Conservation (phyloP, 2,329 filamentous ascomycete species). For the Phialophora chinensis region DNA sequence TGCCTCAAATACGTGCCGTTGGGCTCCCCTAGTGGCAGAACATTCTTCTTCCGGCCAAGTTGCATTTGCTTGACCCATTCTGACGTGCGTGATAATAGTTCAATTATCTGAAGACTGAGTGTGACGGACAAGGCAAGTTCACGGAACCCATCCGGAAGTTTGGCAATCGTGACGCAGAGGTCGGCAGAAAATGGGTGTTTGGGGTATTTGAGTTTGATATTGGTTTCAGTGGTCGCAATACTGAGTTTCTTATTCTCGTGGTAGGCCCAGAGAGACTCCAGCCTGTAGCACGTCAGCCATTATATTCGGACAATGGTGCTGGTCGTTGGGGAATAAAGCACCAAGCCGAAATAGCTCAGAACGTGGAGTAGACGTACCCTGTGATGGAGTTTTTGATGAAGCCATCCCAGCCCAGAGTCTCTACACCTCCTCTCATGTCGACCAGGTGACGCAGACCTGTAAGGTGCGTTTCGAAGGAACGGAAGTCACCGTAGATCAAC, state of each 20-base stretch:
- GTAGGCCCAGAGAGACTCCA: slow-evolving; percentile 23
- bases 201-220: slow-evolving; percentile 24
- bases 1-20: slow-evolving; percentile 20
- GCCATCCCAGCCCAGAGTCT: slow-evolving; percentile 22
- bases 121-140: slow-evolving; percentile 14
- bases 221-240: slow-evolving; percentile 14
- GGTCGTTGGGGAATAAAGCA: background rate
- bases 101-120: slow-evolving; percentile 16
- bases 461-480: slow-evolving; percentile 20
- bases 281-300: slow-evolving; percentile 12
- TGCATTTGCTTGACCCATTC: slow-evolving; percentile 16
- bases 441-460: slow-evolving; percentile 19
- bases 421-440: slow-evolving; percentile 22
- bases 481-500: slow-evolving; percentile 20
- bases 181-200: slow-evolving; percentile 24
- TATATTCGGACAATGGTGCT: background rate
- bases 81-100: slow-evolving; percentile 7
- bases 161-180: slow-evolving; percentile 22
- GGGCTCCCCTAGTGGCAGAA: slow-evolving; percentile 15
- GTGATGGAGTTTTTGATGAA: slow-evolving; percentile 22
- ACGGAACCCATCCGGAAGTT: slow-evolving; percentile 21
- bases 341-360: background rate
- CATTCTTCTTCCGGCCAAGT: slow-evolving; percentile 8
- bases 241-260: slow-evolving; percentile 18
- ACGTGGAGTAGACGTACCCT: slow-evolving; percentile 3